A percentile compares a stretch with the other conserved stretches of the same genome.
Evolutionary conservation across 257 asterid genomes (phyloP).

Genomic region (Anisodus tanguticus): DNA sequence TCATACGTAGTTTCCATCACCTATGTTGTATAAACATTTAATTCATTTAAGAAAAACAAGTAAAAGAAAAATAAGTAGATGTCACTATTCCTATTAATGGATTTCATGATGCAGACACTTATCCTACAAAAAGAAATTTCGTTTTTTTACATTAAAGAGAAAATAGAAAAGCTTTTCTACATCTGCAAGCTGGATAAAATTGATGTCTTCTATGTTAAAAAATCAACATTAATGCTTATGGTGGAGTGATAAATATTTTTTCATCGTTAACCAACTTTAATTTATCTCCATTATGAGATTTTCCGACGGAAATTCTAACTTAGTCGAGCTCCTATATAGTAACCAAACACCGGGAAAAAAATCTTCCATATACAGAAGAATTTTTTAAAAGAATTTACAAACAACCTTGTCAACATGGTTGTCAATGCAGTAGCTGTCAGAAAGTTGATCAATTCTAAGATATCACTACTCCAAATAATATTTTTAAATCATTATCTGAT

Average conservation of each 20-base stretch:
- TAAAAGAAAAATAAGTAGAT: not conserved
- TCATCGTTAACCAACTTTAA: too few relatives aligned
- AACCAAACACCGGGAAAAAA: too few relatives aligned
- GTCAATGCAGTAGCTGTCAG: slow-evolving; percentile 7
- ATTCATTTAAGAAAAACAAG: not conserved
- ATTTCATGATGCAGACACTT: not conserved
- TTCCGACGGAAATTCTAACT: too few relatives aligned
- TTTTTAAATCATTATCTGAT: not conserved
- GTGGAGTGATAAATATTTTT: too few relatives aligned
- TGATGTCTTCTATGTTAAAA: too few relatives aligned
- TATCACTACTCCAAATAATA: not conserved
- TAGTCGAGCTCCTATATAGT: too few relatives aligned
- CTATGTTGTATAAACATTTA: not conserved
- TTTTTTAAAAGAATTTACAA: not conserved
- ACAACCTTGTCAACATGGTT: not conserved
- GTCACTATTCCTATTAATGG: not conserved
- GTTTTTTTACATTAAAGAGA: not conserved
- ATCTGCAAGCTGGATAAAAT: not conserved
- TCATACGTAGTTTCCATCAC: not conserved
- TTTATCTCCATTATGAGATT: too few relatives aligned
- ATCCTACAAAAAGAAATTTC: not conserved
- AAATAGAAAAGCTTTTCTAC: not conserved
- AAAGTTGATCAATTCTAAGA: not conserved
- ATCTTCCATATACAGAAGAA: too few relatives aligned
- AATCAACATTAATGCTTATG: too few relatives aligned